Base-by-base conservation (phyloP, 805 yeast species). In the Cyberlindnera lachancei region DNA sequence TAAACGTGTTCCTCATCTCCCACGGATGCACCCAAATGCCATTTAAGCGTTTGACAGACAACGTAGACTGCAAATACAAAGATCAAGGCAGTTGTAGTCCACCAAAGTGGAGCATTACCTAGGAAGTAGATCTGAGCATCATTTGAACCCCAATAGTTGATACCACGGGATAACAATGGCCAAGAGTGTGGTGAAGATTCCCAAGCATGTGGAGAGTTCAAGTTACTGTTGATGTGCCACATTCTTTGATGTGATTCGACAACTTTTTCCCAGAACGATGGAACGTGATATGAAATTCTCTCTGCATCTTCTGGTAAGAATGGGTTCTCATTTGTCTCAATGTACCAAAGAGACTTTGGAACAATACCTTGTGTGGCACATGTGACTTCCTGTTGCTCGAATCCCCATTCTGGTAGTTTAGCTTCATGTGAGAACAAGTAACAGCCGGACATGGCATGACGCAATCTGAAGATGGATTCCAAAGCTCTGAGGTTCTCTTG, bases 31-130 rank as follows among this genome's bases (percentile, higher is more conserved):
- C 76, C 77, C 27, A 70, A 52, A 57, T 81, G 90, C 82, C 84
- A 83, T 56, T 71, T 72, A 29, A 74, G 55, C 25, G 73, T 48
- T 34, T 59, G 70, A 30, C 61, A 56, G 13, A 48, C 49, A 21
- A 56, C 52, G 44, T 75, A 71, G 15, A 73, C 43, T 4, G 50
- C 61, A 47, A 79, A 77, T 1, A 70, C 59, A 15, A 66, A 49
- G 36, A 79, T 59, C n/a, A 70, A 50, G 13, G 67, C 60, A 12
- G 87, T 60, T 12, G 75, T 68, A 6, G 79, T 52, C 85, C 85
- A 83, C 94, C 94, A 83, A 18, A 73, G 61, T 27, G 78, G 66
- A n/a, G 85, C 83, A 49, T 83, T 83, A 58, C 94, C 94, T 15
- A 83, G 48, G 37, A 83, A 61, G 51, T 83, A 83, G 25, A 83